These are phyloP conservation scores for Amanita phalloides DNA, from an alignment of 768 basidiomycete genomes.

Conservation along the genomic window DNA sequence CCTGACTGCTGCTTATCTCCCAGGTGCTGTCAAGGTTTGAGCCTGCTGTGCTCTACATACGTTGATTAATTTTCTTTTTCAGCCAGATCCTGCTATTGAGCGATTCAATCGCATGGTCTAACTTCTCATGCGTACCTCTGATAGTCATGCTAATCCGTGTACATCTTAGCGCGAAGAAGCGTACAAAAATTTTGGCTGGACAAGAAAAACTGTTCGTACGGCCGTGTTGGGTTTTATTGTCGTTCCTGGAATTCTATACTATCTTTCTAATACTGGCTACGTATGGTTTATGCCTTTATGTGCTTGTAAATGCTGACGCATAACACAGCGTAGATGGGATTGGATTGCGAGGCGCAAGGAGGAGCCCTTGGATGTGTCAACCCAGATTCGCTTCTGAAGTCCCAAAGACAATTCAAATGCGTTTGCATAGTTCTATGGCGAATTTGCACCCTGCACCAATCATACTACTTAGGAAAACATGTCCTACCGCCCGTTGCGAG, in stretches of 20 bases:
- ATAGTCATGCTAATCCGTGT: neutral
- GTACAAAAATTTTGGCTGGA: constrained; percentile 80
- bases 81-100: constrained; percentile 52
- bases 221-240: constrained; percentile 54
- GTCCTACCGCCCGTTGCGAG: constrained; percentile 84
- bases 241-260: constrained; percentile 48
- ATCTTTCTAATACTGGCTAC: constrained; percentile 33
- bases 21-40: constrained; percentile 51
- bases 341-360: constrained; percentile 37
- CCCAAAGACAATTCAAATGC: constrained; percentile 33
- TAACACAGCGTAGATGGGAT: constrained; percentile 37
- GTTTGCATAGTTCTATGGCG: constrained; percentile 85
- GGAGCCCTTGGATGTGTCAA: constrained; percentile 17
- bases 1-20: constrained; percentile 5
- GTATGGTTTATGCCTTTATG: constrained; percentile 17
- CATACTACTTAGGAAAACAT: constrained; percentile 79
- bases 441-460: constrained; percentile 80
- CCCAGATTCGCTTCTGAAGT: neutral
- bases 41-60: neutral
- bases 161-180: constrained; percentile 63
- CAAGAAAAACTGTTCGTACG: constrained; percentile 50
- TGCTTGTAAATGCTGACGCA: constrained; percentile 5
- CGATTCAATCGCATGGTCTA: constrained; percentile 41
- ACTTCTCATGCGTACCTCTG: neutral
- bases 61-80: constrained; percentile 1